A percentile compares a stretch with the other conserved stretches of the same genome.
Evolutionary conservation across 1,284 basidiomycete genomes (phyloP).

Genomic region (Cystobasidiaceae sp.): DNA sequence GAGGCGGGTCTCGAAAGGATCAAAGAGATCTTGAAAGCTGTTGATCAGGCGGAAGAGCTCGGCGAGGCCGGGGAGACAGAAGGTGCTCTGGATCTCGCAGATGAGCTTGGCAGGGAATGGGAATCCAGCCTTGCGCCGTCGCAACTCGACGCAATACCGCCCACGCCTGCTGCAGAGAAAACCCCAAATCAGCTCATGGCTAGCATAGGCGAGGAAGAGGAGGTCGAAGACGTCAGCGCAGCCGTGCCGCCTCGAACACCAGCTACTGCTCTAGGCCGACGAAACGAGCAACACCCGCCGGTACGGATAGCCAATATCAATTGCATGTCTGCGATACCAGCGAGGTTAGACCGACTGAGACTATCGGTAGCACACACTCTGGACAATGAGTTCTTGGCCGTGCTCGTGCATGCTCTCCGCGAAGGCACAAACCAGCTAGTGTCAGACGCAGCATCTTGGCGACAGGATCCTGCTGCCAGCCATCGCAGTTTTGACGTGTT

Average conservation of each 20-base stretch:
- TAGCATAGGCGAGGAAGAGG: slow-evolving; percentile 8
- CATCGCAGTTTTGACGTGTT: not conserved
- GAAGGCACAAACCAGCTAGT: slow-evolving; percentile 39
- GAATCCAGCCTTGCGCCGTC: slow-evolving; percentile 39
- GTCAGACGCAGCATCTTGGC: not conserved
- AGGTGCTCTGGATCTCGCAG: slow-evolving; percentile 69
- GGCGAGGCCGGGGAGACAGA: slow-evolving; percentile 78
- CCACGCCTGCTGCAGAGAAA: not conserved
- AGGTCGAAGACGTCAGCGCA: not conserved
- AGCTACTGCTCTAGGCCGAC: slow-evolving; percentile 40
- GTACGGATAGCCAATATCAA: slow-evolving; percentile 35
- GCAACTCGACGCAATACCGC: not conserved
- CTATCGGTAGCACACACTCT: slow-evolving; percentile 66
- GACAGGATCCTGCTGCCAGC: not conserved
- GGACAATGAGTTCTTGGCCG: slow-evolving; percentile 67
- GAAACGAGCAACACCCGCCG: slow-evolving; percentile 9
- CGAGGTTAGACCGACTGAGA: slow-evolving; percentile 34
- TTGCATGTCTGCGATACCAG: slow-evolving; percentile 34
- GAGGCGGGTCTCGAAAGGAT: slow-evolving; percentile 54
- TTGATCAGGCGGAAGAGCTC: slow-evolving; percentile 68
- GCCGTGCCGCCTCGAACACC: not conserved
- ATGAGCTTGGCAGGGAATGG: slow-evolving; percentile 68
- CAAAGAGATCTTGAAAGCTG: slow-evolving; percentile 58
- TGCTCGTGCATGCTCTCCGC: slow-evolving; percentile 64
- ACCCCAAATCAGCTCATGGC: slow-evolving; percentile 1